Conservation (phyloP, 148 eudicot species). For the Rhododendron simsii region DNA sequence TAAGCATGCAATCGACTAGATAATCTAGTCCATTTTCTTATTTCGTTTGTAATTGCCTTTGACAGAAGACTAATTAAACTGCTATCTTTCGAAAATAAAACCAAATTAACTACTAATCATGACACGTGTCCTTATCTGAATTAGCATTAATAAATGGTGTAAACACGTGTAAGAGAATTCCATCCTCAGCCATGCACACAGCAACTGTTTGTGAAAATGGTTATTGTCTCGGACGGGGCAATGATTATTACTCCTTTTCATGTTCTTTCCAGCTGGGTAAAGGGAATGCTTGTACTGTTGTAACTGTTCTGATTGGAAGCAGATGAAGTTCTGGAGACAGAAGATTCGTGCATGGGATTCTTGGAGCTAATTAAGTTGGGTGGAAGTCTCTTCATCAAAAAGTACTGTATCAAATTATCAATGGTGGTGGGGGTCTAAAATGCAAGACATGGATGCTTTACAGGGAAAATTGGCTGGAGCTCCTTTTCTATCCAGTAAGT, state of each 20-base stretch:
- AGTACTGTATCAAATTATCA: neutral
- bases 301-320: neutral
- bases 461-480: neutral
- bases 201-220: neutral
- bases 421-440: neutral
- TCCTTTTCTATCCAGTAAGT: too few species aligned
- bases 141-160: too few species aligned
- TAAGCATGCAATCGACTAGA: too few species aligned
- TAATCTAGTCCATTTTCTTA: too few species aligned
- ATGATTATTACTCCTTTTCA: too few species aligned
- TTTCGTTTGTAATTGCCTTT: too few species aligned
- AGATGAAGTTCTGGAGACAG: neutral
- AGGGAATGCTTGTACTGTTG: neutral
- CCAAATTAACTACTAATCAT: too few species aligned
- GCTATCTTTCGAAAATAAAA: too few species aligned
- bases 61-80: too few species aligned
- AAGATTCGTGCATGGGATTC: neutral
- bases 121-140: too few species aligned
- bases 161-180: neutral
- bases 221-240: neutral
- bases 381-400: neutral
- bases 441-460: too few species aligned
- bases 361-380: neutral
- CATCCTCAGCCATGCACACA: neutral
- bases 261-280: neutral